These are phyloP conservation scores for Marchantia polymorpha DNA, from an alignment of 225 moss, liverwort and hornwort species.

Conservation along the genomic window DNA sequence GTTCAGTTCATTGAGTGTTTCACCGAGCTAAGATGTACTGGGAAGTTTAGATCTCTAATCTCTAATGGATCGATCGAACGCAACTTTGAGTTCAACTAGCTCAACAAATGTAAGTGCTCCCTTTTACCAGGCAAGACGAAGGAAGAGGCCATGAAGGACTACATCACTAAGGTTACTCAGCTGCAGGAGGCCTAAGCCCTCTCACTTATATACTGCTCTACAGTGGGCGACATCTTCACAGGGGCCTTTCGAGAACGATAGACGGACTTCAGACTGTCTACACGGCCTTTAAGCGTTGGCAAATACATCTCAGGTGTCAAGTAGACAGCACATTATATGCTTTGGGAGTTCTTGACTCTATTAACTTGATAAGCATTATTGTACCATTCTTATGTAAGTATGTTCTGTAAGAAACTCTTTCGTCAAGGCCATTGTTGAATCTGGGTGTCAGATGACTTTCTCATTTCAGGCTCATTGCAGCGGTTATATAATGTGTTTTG, in stretches of 20 bases:
- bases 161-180: conserved; percentile 81
- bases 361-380: not conserved
- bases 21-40: not conserved
- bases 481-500: too few species aligned
- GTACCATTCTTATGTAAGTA: not conserved
- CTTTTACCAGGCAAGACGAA: conserved; percentile 44
- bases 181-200: conserved; percentile 51
- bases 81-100: not conserved
- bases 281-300: not conserved
- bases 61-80: not conserved
- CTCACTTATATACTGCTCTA: not conserved
- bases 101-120: not conserved
- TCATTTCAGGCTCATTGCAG: too few species aligned
- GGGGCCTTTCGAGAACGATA: not conserved
- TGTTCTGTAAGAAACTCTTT: not conserved
- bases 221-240: not conserved
- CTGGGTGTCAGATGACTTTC: too few species aligned
- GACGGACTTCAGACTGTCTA: not conserved
- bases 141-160: conserved; percentile 73
- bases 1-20: not conserved
- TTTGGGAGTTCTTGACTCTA: not conserved
- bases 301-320: not conserved
- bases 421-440: too few species aligned
- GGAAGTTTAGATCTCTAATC: not conserved
- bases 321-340: not conserved